Conservation (phyloP, 2,329 filamentous ascomycete species). For the Phyllosticta citriasiana region DNA sequence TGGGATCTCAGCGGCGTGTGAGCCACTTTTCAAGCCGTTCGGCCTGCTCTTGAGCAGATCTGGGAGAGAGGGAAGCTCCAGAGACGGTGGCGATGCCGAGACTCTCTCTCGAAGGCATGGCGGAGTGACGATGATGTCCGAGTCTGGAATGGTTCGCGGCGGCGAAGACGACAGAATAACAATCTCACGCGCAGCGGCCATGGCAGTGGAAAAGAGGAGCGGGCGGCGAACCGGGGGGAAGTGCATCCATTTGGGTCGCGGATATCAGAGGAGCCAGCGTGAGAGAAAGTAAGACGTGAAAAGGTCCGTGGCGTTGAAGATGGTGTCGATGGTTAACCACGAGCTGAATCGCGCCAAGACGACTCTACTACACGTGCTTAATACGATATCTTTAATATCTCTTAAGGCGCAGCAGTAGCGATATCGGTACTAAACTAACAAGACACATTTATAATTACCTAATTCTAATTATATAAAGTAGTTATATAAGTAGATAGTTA, state of each 20-base stretch:
- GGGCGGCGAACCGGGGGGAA: background rate
- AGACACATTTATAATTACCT: too few relatives aligned
- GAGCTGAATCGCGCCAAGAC: too few relatives aligned
- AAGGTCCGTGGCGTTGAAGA: background rate
- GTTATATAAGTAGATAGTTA: too few relatives aligned
- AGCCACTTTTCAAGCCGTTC: slow-evolving; percentile 18
- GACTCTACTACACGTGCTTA: too few relatives aligned
- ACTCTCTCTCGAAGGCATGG: background rate
- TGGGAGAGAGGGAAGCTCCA: slow-evolving; percentile 17
- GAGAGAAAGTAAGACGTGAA: background rate
- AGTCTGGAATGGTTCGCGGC: slow-evolving; percentile 4
- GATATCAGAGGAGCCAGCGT: background rate
- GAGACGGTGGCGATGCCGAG: slow-evolving; percentile 13
- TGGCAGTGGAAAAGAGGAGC: background rate
- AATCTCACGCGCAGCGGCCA: slow-evolving; percentile 10
- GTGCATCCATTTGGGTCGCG: background rate
- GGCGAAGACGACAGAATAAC: slow-evolving; percentile 25
- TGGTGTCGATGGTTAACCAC: background rate
- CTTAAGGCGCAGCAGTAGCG: too few relatives aligned
- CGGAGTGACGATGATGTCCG: slow-evolving; percentile 4
- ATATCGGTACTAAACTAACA: too few relatives aligned
- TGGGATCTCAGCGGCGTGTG: slow-evolving; percentile 20
- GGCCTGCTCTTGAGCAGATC: slow-evolving; percentile 13
- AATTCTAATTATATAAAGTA: too few relatives aligned
- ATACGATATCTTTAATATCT: too few relatives aligned